A percentile compares a stretch with the other conserved stretches of the same genome.
Evolutionary conservation across 2,329 filamentous ascomycete species (phyloP).

Genomic region (Verticillium albo-atrum): DNA sequence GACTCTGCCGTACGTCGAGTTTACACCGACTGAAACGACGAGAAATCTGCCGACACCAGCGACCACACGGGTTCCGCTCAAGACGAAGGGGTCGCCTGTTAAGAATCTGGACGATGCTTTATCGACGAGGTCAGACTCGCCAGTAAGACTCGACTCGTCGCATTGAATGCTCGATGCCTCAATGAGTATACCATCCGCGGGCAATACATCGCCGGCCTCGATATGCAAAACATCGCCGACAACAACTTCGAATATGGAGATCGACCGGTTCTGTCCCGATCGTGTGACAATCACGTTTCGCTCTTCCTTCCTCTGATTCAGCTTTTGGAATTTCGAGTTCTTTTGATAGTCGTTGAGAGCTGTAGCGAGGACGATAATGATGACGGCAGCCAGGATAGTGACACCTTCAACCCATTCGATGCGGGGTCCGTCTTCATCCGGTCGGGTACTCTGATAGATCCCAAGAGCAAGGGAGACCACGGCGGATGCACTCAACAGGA

Average conservation of each 20-base stretch:
- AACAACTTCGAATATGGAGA: conserved; percentile 55
- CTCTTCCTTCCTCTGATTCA: conserved; percentile 49
- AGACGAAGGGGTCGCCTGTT: conserved; percentile 60
- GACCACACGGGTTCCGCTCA: conserved; percentile 49
- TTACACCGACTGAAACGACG: conserved; percentile 48
- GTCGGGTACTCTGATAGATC: conserved; percentile 45
- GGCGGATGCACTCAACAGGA: conserved; percentile 52
- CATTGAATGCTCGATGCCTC: conserved; percentile 51
- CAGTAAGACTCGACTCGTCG: conserved; percentile 69
- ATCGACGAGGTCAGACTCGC: conserved; percentile 67
- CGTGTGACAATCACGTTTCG: conserved; percentile 51
- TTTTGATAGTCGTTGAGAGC: conserved; percentile 53
- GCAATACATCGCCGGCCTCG: conserved; percentile 63
- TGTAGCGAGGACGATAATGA: conserved; percentile 49
- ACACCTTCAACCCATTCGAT: conserved; percentile 53
- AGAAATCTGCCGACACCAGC: conserved; percentile 45
- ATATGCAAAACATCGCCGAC: conserved; percentile 56
- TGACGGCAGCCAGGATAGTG: conserved; percentile 48
- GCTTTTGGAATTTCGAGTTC: conserved; percentile 47
- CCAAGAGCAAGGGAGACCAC: conserved; percentile 54
- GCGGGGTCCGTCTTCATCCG: conserved; percentile 27
- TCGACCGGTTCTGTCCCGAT: conserved; percentile 47
- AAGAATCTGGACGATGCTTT: conserved; percentile 58
- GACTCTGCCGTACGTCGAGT: conserved; percentile 49
- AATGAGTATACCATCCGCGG: conserved; percentile 67